Percentiles rank a stretch among this genome's conserved stretches.
Conservation (phyloP, 2,329 filamentous ascomycete genomes). For the Xylaria digitata region DNA sequence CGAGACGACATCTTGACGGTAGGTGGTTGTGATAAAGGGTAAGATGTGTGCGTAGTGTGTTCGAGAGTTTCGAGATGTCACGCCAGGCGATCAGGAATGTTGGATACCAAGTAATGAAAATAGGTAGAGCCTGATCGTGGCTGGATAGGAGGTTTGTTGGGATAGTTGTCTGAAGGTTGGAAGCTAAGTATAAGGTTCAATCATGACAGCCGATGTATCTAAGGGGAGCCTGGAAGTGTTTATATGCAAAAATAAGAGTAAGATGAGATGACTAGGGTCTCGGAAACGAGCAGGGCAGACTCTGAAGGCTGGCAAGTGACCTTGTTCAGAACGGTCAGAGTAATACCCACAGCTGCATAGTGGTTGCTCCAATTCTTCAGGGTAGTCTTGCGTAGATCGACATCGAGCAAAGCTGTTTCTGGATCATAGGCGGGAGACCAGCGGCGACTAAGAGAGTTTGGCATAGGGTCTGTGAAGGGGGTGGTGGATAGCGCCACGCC, state of each 20-base stretch:
- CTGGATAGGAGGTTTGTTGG: not conserved
- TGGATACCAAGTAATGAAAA: not conserved
- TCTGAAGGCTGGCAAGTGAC: conserved; percentile 32
- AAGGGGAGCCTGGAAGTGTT: conserved; percentile 29
- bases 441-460: conserved; percentile 41
- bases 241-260: conserved; percentile 40
- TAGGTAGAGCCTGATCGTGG: conserved; percentile 4
- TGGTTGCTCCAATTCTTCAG: conserved; percentile 21
- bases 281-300: conserved; percentile 26
- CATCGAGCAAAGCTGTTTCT: conserved; percentile 45
- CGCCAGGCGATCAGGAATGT: not conserved
- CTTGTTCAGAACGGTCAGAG: conserved; percentile 23
- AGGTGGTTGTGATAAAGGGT: not conserved
- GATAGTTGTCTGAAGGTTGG: not conserved
- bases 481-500: conserved; percentile 38
- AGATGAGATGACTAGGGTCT: conserved; percentile 12
- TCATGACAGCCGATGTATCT: not conserved
- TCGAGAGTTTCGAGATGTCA: conserved; percentile 6
- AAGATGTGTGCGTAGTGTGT: conserved; percentile 2
- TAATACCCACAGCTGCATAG: conserved; percentile 21
- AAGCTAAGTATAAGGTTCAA: not conserved
- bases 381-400: conserved; percentile 42
- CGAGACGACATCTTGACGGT: conserved; percentile 45
- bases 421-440: conserved; percentile 41
- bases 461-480: conserved; percentile 39